Base-by-base conservation (phyloP, 2,329 filamentous ascomycete genomes). In the Geoglossum cookeanum region DNA sequence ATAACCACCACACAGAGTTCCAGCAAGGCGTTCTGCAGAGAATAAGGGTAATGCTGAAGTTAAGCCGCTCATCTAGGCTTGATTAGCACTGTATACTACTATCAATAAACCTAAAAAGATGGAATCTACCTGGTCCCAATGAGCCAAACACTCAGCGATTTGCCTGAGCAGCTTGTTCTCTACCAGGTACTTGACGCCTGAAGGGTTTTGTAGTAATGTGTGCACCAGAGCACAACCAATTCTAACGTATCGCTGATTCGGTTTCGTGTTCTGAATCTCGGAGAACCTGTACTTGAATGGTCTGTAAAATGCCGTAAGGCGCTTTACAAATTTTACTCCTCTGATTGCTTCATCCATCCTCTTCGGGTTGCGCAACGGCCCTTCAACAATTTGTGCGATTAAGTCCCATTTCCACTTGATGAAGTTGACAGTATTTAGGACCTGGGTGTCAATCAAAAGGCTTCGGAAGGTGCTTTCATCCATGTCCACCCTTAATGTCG, bases 361-460 rank as follows among this genome's bases (percentile, higher is more conserved):
- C 69, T 95, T 96, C 0, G 90, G 84, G 62, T 89, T 94, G 29
- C 89, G 84, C 27, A 98, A 71, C 0, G 94, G 92, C 0, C 92
- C 94, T 66, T 97, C 91, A 39, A 98, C 90, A 56, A 97, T 82
- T 63, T 84, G 85, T 59, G 90, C 78, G 47, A 98, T 89, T 42
- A 94, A 75, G 60, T 94, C 88, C 92, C 94, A 98, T 66, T 94
- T 91, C 92, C 92, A 98, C 68, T 98, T 98, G 44, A 81, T 76
- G 65, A 86, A 95, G 63, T 94, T 96, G 60, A 88, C 88, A 59
- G 87, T 92, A 61, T 84, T 87, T 51, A 97, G 74, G 1, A 98
- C 88, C 57, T 88, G 83, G 3, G 87, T 92, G 60, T 97, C 75
- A 44, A 77, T 68, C 65, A 85, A 77, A 32, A 80, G 71, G 57